These are phyloP conservation scores for Pseudogymnoascus sp. DNA, from an alignment of 2,329 filamentous ascomycete species.

Conservation along the genomic window DNA sequence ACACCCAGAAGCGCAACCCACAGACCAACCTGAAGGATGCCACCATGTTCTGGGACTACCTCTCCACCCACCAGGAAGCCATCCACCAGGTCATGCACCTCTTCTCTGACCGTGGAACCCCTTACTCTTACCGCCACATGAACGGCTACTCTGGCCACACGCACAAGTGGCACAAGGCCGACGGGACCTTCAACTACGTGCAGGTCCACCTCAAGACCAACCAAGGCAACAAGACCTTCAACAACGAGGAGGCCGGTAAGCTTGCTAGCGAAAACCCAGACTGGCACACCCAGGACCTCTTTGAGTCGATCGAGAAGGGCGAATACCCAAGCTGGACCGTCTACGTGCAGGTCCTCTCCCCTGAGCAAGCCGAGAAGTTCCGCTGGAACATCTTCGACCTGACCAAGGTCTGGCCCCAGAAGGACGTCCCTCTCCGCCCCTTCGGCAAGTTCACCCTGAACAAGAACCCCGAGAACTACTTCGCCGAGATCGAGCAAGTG, in stretches of 20 bases:
- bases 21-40: conserved; percentile 62
- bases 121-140: conserved; percentile 57
- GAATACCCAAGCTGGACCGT: conserved; percentile 56
- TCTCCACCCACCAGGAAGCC: conserved; percentile 51
- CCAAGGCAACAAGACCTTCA: conserved; percentile 53
- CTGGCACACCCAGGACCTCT: conserved; percentile 54
- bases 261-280: conserved; percentile 52
- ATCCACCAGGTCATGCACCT: conserved; percentile 57
- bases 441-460: conserved; percentile 58
- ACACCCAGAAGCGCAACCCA: conserved; percentile 69
- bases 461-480: conserved; percentile 54
- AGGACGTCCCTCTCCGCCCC: conserved; percentile 49
- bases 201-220: conserved; percentile 57
- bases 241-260: conserved; percentile 45
- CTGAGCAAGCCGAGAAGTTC: conserved; percentile 52
- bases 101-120: conserved; percentile 58
- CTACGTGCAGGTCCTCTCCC: conserved; percentile 54
- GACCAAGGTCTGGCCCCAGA: conserved; percentile 61
- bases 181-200: conserved; percentile 57
- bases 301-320: conserved; percentile 51
- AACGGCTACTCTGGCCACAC: conserved; percentile 61
- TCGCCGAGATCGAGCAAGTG: conserved; percentile 60
- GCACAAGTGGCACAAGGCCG: conserved; percentile 56
- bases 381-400: conserved; percentile 59
- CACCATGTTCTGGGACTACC: conserved; percentile 33